Conservation (phyloP, 306 rosid species). For the Lathyrus tuberosus region DNA sequence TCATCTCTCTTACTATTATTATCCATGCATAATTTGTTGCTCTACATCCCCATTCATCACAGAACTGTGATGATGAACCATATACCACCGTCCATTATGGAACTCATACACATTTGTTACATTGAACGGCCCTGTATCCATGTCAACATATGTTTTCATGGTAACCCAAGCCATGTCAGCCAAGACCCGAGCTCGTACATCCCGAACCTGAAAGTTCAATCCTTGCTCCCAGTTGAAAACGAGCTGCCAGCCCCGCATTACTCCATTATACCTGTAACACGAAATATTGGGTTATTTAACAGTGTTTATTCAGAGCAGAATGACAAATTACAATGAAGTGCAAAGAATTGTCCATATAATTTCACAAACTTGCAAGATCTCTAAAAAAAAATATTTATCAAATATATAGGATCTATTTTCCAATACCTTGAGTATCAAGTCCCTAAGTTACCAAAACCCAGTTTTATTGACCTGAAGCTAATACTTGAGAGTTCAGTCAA, state of each 20-base stretch:
- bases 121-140: slow-evolving; percentile 84
- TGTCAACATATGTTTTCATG: slow-evolving; percentile 78
- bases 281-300: slow-evolving; percentile 18
- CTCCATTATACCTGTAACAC: slow-evolving; percentile 69
- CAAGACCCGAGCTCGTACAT: slow-evolving; percentile 82
- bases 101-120: slow-evolving; percentile 81
- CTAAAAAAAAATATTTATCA: not conserved
- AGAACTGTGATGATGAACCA: slow-evolving; percentile 97
- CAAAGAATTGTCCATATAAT: not conserved
- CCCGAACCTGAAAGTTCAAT: slow-evolving; percentile 83
- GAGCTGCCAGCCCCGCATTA: slow-evolving; percentile 87
- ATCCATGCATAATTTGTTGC: slow-evolving; percentile 70
- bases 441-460: slow-evolving; percentile 17
- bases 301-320: not conserved
- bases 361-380: slow-evolving; percentile 26
- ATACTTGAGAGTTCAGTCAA: slow-evolving; percentile 26
- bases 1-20: slow-evolving; percentile 41
- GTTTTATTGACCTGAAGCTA: slow-evolving; percentile 20
- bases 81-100: slow-evolving; percentile 80
- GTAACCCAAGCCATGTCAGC: slow-evolving; percentile 97
- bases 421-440: slow-evolving; percentile 22
- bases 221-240: slow-evolving; percentile 91
- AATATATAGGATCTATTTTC: slow-evolving; percentile 11
- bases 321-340: not conserved
- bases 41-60: slow-evolving; percentile 77